Evolutionary conservation across 1,284 basidiomycete genomes (phyloP), one percentile per base, ranked within the genome.

Genomic region (Trametes versicolor): DNA sequence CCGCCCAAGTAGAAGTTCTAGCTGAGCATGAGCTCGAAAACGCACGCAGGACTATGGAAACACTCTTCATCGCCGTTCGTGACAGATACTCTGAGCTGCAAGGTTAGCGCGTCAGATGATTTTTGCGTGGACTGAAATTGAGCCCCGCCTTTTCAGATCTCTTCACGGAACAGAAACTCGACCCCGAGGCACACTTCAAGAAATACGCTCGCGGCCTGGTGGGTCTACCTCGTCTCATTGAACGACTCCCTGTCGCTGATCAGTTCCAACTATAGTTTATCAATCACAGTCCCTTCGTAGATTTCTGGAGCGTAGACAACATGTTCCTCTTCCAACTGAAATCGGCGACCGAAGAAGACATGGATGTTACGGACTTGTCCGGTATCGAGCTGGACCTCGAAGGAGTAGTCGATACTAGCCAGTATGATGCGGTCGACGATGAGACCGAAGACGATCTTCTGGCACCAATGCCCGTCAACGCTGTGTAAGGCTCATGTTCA

Each of bases 121-220:
- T 41, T 9, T 36, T 36, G 15, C 12, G 39, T 41, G 17, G 4
- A 41, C 39, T 17, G 23, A 32, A 27, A 9, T 29, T 60, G n/a
- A 49, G 50, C 27, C 27, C n/a, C n/a, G n/a, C 4, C 2, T 17
- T 9, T 4, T 41, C 21, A 81, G 82, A 77, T 3, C 73, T 81
- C 3, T 80, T 80, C 68, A 43, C 65, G 23, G 70, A 76, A 25
- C 74, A 78, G 32, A 74, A 74, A 43, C 59, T 77, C 0, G 72
- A 78, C 45, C 51, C 66, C 0, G 58, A 48, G 21, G 62, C 63
- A 6, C 72, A 76, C 32, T 71, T 78, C 45, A 66, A 70, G 23
- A 66, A 60, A 2, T 71, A 72, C 39, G 70, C 74, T 2, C 69
- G 66, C 59, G 74, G 76, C 4, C 45, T 77, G 60, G 77, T 77